Base-by-base conservation (phyloP, 208 protist genomes). In the Balamuthia mandrillaris region DNA sequence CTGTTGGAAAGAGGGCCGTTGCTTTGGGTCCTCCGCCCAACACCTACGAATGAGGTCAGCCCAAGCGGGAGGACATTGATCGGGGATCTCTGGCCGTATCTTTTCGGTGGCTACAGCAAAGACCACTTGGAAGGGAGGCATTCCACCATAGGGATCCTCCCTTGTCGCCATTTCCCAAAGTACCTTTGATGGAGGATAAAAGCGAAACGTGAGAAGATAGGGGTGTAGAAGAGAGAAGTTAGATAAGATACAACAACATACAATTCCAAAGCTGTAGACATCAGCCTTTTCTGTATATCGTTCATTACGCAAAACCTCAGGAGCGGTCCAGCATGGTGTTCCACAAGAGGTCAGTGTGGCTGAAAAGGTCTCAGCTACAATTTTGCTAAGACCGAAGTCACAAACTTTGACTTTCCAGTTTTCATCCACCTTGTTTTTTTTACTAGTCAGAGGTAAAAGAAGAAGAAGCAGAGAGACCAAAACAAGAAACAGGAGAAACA, bases 211-310 rank as follows among this genome's bases (percentile, higher is more conserved):
- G 18, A 18, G 18, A 18, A 18, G 47, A 54, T 14, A 54, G 47
- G 14, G 18, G 47, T 24, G 14, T 14, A 24, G 16, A 54, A 54
- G 47, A 54, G 18, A 54, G 18, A 24, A 18, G 47, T 24, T 54
- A 14, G 16, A 54, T 21, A 24, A 54, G 18, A 54, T 54, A 14
- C 14, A 49, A 49, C 75, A 83, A 5, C 61, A 3, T 3, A 79
- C 54, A 1, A 83, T 56, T 6, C 66, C 88, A 84, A 89, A 89
- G 29, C 49, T 77, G 60, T 89, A 91, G 24, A 91, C 52, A 68
- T 90, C 88, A 10, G 86, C 88, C 37, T 89, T 92, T 33, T 90
- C 81, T 1, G 86, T 89, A 42, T 92, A 92, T 42, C 72, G 45
- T 45, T 90, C 42, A 37, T 81, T 66, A 27, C 70, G 29, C 37